phyloP scores from a whole-genome alignment of 1,284 basidiomycete genomes.

The Tranzscheliella williamsii region DNA sequence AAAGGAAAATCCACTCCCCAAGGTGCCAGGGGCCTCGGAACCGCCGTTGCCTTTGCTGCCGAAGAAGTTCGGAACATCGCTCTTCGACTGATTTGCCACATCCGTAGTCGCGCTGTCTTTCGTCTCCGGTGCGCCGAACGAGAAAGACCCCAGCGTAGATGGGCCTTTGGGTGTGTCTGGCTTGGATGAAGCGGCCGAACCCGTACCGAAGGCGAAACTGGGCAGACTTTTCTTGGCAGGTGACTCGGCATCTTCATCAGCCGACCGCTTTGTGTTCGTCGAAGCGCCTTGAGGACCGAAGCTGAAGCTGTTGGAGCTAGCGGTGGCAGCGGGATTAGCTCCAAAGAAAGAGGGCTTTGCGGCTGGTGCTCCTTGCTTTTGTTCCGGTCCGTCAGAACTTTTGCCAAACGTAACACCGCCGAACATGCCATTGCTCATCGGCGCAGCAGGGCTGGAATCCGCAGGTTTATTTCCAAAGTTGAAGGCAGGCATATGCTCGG shows the following conservation, averaged over 20 bases:
- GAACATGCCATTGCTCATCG: background rate
- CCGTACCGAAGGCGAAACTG: conserved; percentile 39
- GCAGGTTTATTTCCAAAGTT: conserved; percentile 22
- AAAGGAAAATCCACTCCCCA: conserved; percentile 27
- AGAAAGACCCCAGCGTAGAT: background rate
- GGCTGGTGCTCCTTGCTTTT: background rate
- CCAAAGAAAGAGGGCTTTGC: conserved; percentile 32
- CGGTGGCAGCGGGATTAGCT: conserved; percentile 2
- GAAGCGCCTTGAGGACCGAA: too few relatives aligned
- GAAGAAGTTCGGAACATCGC: conserved; percentile 31
- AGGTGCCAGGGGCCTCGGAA: conserved; percentile 1
- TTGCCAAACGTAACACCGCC: background rate
- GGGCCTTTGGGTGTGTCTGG: background rate
- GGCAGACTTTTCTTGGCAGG: conserved; percentile 29
- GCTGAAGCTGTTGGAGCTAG: background rate
- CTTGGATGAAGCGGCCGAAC: background rate
- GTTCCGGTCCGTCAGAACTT: background rate
- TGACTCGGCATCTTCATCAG: conserved; percentile 16
- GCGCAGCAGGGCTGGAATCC: background rate
- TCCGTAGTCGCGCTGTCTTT: background rate
- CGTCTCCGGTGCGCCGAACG: conserved; percentile 1
- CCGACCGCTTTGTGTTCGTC: conserved; percentile 22
- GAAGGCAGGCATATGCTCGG: conserved; percentile 7
- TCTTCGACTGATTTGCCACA: background rate
- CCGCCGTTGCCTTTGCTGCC: conserved; percentile 17